phyloP scores from a whole-genome alignment of 306 rosid species.

The Trifolium pratense region DNA sequence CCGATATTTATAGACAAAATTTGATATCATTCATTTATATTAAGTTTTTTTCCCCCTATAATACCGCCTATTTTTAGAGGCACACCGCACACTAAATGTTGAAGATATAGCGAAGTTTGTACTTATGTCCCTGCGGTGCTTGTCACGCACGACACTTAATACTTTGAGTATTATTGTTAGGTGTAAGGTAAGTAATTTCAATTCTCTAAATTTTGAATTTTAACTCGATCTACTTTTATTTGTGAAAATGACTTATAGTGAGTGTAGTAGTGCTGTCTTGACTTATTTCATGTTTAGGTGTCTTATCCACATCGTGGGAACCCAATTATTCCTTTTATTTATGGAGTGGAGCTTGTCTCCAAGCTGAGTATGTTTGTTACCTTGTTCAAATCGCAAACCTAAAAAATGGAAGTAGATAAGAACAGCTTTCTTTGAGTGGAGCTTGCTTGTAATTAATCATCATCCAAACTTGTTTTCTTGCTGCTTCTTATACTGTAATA shows the following conservation, averaged over 20 bases:
- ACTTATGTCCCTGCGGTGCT: too few species aligned
- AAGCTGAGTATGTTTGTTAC: not conserved
- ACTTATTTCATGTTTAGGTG: not conserved
- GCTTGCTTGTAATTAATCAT: not conserved
- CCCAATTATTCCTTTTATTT: not conserved
- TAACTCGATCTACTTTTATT: not conserved
- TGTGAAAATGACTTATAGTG: not conserved
- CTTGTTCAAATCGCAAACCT: not conserved
- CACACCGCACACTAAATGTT: too few species aligned
- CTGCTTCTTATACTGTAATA: not conserved
- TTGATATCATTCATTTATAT: too few species aligned
- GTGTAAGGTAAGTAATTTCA: not conserved
- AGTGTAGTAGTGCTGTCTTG: not conserved
- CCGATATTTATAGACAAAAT: too few species aligned
- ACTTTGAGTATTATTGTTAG: not conserved
- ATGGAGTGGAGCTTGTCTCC: not conserved
- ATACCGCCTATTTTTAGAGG: too few species aligned
- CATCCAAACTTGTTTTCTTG: not conserved
- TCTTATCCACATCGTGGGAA: not conserved
- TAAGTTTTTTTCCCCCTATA: too few species aligned
- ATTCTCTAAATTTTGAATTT: not conserved
- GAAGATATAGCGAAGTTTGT: not conserved
- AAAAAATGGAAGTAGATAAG: too few species aligned
- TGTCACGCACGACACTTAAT: not conserved
- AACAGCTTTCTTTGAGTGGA: not conserved